Evolutionary conservation across 441 rosid genomes (phyloP), one percentile per base, ranked within the genome.

Genomic region (Bocquillonia castaneifolia): DNA sequence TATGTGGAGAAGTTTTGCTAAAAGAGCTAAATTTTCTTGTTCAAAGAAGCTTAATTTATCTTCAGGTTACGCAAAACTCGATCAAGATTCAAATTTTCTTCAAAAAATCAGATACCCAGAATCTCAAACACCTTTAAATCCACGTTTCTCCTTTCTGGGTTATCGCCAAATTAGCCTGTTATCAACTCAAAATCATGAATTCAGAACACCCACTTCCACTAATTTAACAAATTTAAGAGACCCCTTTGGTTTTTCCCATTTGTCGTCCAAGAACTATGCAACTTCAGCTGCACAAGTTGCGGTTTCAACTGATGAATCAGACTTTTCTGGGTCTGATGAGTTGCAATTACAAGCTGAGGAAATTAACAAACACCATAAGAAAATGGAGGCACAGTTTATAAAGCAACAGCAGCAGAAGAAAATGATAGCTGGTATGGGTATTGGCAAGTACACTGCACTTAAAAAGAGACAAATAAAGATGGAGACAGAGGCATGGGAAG

Each of bases 401-500:
- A 63, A 64, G 1, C 69, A 48, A 8, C 54, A 39, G 29, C 69
- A 39, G 18, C 54, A 20, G 23, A 83, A 77, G 84, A 80, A 67
- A 68, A 75, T 76, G 59, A 66, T 87, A 12, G 85, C 73, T 2
- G 96, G 96, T 17, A 86, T 93, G 86, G 84, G 80, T 32, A 37
- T 67, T 17, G 80, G 77, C 9, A 91, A 87, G 74, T 86, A 86
- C 70, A 44, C 60, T 13, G 28, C 71, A 22, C 79, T 94, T 47
- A 89, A 78, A 67, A 86, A 69, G 63, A 81, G 95, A 71, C 96
- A 93, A 56, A 68, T 88, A 20, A 89, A 87, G 76, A 74, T 83
- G 59, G 99, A 93, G 96, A 93, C 96, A 0, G 93, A 93, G 74
- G 97, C 93, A 6, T 93, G 99, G 97, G 93, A 86, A 52, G 83